Conservation (phyloP, 495 filamentous ascomycete species). For the Penicillium canescens region DNA sequence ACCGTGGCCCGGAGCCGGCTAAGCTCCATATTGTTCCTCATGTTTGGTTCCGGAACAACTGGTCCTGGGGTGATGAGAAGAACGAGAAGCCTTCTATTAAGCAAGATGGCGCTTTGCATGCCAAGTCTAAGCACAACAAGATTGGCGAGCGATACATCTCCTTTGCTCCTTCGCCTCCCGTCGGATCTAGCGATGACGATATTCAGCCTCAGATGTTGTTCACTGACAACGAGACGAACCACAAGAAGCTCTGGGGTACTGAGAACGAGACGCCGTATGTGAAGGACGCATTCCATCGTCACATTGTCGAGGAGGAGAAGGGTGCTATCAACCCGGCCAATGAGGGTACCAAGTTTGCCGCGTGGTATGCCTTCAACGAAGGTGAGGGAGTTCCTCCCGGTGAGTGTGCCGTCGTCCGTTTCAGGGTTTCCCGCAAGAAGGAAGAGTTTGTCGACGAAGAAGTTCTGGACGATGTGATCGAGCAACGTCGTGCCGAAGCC, state of each 20-base stretch:
- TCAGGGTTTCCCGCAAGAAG: constrained; percentile 74
- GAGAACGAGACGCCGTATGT: constrained; percentile 81
- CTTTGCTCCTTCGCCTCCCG: constrained; percentile 85
- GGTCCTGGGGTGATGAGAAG: constrained; percentile 83
- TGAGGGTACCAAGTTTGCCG: constrained; percentile 84
- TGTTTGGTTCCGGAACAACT: constrained; percentile 96
- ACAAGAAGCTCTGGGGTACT: constrained; percentile 68
- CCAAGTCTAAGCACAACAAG: constrained; percentile 71
- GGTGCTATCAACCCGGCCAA: constrained; percentile 76
- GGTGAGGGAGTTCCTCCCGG: constrained; percentile 82
- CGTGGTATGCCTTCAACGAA: constrained; percentile 91
- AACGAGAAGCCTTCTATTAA: constrained; percentile 74
- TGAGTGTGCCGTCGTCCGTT: constrained; percentile 93
- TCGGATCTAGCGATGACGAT: constrained; percentile 74
- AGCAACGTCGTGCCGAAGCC: constrained; percentile 79
- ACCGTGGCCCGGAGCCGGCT: constrained; percentile 86
- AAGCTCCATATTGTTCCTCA: constrained; percentile 92
- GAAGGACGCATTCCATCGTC: constrained; percentile 91
- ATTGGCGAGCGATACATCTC: constrained; percentile 82
- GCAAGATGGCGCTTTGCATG: constrained; percentile 60
- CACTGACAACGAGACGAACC: constrained; percentile 95
- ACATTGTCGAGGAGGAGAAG: constrained; percentile 81
- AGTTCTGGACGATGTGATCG: constrained; percentile 86
- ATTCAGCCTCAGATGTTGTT: constrained; percentile 82
- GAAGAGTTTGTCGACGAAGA: constrained; percentile 87